Conservation (phyloP, 2,329 filamentous ascomycete species). For the Beauveria sp. region DNA sequence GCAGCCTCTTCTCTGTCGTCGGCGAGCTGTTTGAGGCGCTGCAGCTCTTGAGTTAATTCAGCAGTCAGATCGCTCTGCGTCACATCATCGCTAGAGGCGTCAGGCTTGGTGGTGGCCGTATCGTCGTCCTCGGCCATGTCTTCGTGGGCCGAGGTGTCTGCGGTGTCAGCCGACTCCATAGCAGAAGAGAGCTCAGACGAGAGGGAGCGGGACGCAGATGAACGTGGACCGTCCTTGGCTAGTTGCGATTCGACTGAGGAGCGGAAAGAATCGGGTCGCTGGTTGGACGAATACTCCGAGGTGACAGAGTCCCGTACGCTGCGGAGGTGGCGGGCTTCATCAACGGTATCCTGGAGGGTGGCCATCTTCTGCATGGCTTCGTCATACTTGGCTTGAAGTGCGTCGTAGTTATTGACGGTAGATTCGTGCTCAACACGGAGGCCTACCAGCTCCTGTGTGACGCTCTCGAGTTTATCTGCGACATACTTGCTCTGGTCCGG, state of each 20-base stretch:
- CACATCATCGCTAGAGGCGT: constrained; percentile 31
- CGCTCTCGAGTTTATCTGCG: constrained; percentile 83
- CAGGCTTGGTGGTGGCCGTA: constrained; percentile 39
- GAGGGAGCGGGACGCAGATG: constrained; percentile 75
- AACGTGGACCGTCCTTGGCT: constrained; percentile 56
- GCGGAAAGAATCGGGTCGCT: constrained; percentile 75
- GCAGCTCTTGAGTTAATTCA: constrained; percentile 56
- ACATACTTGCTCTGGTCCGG: constrained; percentile 79
- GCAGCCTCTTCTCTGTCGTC: constrained; percentile 72
- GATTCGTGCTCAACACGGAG: constrained; percentile 85
- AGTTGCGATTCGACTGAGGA: constrained; percentile 66
- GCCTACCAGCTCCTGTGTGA: constrained; percentile 86
- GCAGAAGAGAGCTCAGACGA: constrained; percentile 90
- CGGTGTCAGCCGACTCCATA: constrained; percentile 64
- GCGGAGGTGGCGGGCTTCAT: constrained; percentile 64
- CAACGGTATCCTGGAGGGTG: constrained; percentile 76
- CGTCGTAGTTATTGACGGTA: constrained; percentile 72
- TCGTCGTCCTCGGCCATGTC: constrained; percentile 35
- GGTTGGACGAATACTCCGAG: constrained; percentile 42
- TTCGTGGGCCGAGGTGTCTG: constrained; percentile 50
- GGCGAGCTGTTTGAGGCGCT: constrained; percentile 62
- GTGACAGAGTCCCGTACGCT: constrained; percentile 48
- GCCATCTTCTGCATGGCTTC: constrained; percentile 75
- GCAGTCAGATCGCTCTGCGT: constrained; percentile 25
- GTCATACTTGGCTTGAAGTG: constrained; percentile 83